These are phyloP conservation scores for Talaromyces atroroseus DNA, from an alignment of 2,329 filamentous ascomycete species.

Conservation along the genomic window DNA sequence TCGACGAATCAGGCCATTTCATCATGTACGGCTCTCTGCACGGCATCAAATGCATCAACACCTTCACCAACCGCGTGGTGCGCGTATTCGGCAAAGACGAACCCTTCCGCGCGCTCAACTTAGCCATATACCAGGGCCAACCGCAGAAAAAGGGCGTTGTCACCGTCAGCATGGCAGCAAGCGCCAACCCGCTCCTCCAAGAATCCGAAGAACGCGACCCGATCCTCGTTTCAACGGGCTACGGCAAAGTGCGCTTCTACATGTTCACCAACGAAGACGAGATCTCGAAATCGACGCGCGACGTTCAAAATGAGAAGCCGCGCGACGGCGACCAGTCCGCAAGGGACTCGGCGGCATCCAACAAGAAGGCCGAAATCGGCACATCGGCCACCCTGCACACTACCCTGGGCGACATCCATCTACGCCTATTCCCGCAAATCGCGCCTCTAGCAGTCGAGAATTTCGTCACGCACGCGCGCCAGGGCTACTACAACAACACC, in stretches of 20 bases:
- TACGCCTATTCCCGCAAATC: slow-evolving; percentile 86
- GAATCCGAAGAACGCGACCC: slow-evolving; percentile 89
- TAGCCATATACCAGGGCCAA: slow-evolving; percentile 88
- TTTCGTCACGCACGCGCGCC: slow-evolving; percentile 84
- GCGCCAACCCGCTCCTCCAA: slow-evolving; percentile 83
- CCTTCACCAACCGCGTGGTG: slow-evolving; percentile 84
- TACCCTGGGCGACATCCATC: slow-evolving; percentile 85
- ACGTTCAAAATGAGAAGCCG: slow-evolving; percentile 93
- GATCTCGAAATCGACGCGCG: slow-evolving; percentile 74
- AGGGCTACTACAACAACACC: slow-evolving; percentile 93
- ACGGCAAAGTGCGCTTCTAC: slow-evolving; percentile 89
- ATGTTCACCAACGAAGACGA: slow-evolving; percentile 93
- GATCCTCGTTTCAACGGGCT: slow-evolving; percentile 76
- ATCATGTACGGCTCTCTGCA: slow-evolving; percentile 88
- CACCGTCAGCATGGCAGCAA: slow-evolving; percentile 95
- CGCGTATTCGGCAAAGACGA: slow-evolving; percentile 89
- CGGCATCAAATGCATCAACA: slow-evolving; percentile 93
- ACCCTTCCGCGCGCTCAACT: slow-evolving; percentile 72
- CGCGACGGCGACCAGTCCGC: slow-evolving; percentile 49
- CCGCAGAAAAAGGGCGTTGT: slow-evolving; percentile 90
- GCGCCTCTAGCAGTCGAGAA: slow-evolving; percentile 96
- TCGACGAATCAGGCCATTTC: slow-evolving; percentile 95
- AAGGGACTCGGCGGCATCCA: slow-evolving; percentile 35
- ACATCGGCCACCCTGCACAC: slow-evolving; percentile 84
- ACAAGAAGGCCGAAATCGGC: slow-evolving; percentile 57